Evolutionary conservation across 2,329 filamentous ascomycete genomes (phyloP).

Genomic region (Fusarium sp.): DNA sequence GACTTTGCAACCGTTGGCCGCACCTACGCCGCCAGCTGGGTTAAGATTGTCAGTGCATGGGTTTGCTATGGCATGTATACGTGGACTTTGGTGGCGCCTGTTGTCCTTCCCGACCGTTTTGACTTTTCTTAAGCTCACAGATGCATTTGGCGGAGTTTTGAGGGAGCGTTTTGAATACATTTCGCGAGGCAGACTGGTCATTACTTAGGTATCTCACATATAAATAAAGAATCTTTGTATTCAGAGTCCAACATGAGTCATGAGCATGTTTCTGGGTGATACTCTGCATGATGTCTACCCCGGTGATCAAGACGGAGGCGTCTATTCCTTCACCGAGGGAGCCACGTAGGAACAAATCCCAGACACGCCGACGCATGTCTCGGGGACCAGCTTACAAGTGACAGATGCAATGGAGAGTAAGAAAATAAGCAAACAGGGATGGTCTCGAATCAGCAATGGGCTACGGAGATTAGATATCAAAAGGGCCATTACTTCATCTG

Average conservation of each 20-base stretch:
- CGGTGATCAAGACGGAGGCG: conserved; percentile 20
- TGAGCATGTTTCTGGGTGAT: conserved; percentile 4
- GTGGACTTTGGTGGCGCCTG: conserved; percentile 91
- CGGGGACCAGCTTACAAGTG: conserved; percentile 25
- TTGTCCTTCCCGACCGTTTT: conserved; percentile 88
- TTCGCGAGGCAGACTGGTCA: conserved; percentile 17
- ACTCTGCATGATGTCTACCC: conserved; percentile 3
- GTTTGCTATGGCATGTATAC: conserved; percentile 94
- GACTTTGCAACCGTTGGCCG: conserved; percentile 94
- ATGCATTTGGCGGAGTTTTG: conserved; percentile 35
- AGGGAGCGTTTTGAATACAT: conserved; percentile 35
- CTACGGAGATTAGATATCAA: conserved; percentile 25
- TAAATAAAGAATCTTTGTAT: conserved; percentile 20
- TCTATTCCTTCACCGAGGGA: conserved; percentile 21
- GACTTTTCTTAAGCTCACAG: conserved; percentile 62
- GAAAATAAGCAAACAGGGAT: conserved; percentile 1
- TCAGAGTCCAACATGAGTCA: neutral
- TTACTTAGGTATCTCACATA: conserved; percentile 9
- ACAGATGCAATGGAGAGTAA: conserved; percentile 22
- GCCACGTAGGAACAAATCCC: conserved; percentile 19
- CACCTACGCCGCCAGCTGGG: conserved; percentile 98
- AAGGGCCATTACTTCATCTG: conserved; percentile 11
- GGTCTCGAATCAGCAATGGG: neutral
- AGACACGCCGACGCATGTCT: conserved; percentile 35
- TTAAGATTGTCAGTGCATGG: conserved; percentile 98